Evolutionary conservation across 129 eudicot species (phyloP).

Genomic region (Smallanthus sonchifolius): DNA sequence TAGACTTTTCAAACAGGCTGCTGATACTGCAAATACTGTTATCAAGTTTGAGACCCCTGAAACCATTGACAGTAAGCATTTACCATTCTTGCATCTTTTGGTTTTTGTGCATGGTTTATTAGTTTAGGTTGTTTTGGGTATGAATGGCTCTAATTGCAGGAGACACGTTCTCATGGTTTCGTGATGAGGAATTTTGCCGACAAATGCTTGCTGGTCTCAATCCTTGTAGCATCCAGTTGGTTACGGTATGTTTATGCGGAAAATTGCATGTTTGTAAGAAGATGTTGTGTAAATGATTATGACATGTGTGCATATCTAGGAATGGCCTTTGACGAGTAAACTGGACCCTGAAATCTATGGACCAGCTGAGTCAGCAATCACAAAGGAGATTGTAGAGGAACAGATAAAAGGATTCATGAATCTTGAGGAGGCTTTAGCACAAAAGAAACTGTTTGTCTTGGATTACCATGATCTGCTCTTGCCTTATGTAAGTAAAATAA

Average conservation of each 20-base stretch:
- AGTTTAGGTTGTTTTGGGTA: neutral
- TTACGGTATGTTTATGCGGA: slow-evolving; percentile 37
- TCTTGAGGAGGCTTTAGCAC: slow-evolving; percentile 53
- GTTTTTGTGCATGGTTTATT: neutral
- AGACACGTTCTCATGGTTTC: slow-evolving; percentile 74
- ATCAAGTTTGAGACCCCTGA: slow-evolving; percentile 63
- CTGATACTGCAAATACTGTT: slow-evolving; percentile 31
- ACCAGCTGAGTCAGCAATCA: slow-evolving; percentile 68
- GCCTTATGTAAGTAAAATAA: slow-evolving; percentile 60
- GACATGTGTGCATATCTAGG: slow-evolving; percentile 30
- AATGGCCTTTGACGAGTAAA: slow-evolving; percentile 78
- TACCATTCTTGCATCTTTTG: neutral
- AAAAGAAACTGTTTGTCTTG: slow-evolving; percentile 62
- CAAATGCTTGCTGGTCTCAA: slow-evolving; percentile 81
- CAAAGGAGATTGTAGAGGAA: slow-evolving; percentile 54
- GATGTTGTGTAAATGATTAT: neutral
- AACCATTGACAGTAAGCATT: slow-evolving; percentile 46
- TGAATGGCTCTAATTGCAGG: slow-evolving; percentile 32
- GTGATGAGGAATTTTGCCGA: slow-evolving; percentile 73
- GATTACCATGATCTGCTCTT: slow-evolving; percentile 70
- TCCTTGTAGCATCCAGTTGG: slow-evolving; percentile 52
- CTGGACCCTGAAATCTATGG: slow-evolving; percentile 66
- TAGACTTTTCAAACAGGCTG: slow-evolving; percentile 41
- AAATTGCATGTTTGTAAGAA: neutral
- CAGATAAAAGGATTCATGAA: slow-evolving; percentile 56